These are phyloP conservation scores for Aspergillus thermomutatus DNA, from an alignment of 2,329 filamentous ascomycete species.

Conservation along the genomic window DNA sequence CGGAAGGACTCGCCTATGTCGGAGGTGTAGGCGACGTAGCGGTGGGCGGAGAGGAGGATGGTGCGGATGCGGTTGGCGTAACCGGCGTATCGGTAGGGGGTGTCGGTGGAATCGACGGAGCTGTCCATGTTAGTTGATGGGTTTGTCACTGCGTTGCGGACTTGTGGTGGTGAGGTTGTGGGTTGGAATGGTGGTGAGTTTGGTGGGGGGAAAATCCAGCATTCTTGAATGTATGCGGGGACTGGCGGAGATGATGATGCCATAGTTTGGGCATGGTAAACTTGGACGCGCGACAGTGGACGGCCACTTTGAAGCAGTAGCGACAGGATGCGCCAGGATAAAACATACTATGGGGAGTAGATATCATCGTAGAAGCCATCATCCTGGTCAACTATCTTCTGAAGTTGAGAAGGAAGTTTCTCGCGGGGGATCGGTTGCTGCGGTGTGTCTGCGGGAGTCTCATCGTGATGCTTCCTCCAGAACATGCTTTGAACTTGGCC, in stretches of 20 bases:
- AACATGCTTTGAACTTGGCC: constrained; percentile 17
- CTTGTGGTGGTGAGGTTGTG: background rate
- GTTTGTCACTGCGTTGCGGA: constrained; percentile 2
- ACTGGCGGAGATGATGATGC: background rate
- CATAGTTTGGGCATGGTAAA: background rate
- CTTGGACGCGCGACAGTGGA: background rate
- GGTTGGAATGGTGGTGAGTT: background rate
- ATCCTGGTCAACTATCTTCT: constrained; percentile 58
- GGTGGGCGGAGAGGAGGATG: constrained; percentile 83
- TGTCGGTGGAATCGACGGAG: constrained; percentile 76
- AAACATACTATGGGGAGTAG: constrained; percentile 71
- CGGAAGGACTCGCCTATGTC: constrained; percentile 97
- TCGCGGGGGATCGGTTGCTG: constrained; percentile 45
- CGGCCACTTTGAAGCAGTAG: constrained; percentile 1
- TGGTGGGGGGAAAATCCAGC: background rate
- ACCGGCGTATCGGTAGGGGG: constrained; percentile 82
- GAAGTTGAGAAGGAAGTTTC: constrained; percentile 53
- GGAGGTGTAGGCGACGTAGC: constrained; percentile 95
- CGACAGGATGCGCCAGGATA: background rate
- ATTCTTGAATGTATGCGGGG: constrained; percentile 3
- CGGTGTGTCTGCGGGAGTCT: constrained; percentile 18
- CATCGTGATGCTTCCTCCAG: constrained; percentile 30
- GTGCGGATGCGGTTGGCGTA: constrained; percentile 84
- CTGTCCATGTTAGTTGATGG: constrained; percentile 40
- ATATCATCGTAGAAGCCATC: constrained; percentile 75